phyloP scores from a whole-genome alignment of 73 alveolate genomes.

The Paramecium pentaurelia region DNA sequence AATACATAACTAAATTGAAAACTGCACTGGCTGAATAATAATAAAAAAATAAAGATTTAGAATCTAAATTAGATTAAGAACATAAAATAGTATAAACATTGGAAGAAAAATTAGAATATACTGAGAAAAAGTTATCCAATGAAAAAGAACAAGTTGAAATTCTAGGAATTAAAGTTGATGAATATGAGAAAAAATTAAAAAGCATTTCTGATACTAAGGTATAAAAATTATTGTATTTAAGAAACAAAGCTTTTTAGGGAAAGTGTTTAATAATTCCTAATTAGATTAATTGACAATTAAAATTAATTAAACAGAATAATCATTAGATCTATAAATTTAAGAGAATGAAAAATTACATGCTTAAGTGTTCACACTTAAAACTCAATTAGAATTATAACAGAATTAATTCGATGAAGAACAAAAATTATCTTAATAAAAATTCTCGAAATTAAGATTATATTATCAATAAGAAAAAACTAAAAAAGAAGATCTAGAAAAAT shows the following conservation, averaged over 20 bases:
- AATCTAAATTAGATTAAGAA: neutral
- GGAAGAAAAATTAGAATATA: neutral
- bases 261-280: neutral
- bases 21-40: neutral
- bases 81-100: neutral
- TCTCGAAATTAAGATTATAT: neutral
- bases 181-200: neutral
- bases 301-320: neutral
- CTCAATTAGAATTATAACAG: neutral
- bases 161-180: neutral
- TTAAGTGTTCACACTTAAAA: neutral
- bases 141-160: neutral
- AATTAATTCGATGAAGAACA: neutral
- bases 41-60: neutral
- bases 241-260: conserved; percentile 4
- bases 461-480: neutral
- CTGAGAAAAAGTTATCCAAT: conserved; percentile 5
- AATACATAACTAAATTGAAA: neutral
- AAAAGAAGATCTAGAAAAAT: neutral
- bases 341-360: conserved; percentile 4
- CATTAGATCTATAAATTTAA: neutral
- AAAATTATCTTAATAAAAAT: neutral
- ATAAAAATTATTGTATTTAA: neutral
- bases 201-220: neutral
- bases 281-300: neutral